Conservation (phyloP, 495 filamentous ascomycete genomes). For the Cryomyces antarcticus region DNA sequence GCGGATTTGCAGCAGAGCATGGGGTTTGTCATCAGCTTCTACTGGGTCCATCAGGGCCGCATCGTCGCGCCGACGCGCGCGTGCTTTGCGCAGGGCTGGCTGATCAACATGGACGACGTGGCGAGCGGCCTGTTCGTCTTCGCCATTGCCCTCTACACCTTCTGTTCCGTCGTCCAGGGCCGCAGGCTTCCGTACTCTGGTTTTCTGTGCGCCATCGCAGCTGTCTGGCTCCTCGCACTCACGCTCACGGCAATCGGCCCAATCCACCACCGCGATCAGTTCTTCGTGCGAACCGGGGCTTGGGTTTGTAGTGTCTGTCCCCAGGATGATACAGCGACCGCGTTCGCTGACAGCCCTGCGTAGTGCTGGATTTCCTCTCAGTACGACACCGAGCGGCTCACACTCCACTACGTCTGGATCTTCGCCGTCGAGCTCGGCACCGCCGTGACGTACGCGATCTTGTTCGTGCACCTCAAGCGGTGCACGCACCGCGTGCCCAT, state of each 20-base stretch:
- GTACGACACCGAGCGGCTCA: conserved; percentile 6
- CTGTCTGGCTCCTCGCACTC: conserved; percentile 39
- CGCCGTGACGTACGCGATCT: conserved; percentile 6
- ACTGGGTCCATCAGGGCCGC: conserved; percentile 33
- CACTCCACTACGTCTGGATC: conserved; percentile 12
- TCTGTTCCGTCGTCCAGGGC: conserved; percentile 38
- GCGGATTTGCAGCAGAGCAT: conserved; percentile 54
- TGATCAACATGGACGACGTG: conserved; percentile 50
- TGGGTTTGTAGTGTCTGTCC: conserved; percentile 26
- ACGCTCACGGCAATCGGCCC: conserved; percentile 35
- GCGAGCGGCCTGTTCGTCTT: conserved; percentile 46
- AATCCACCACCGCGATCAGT: conserved; percentile 30
- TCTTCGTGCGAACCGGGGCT: conserved; percentile 38
- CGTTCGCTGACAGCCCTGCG: conserved; percentile 1
- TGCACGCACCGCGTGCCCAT: conserved; percentile 1
- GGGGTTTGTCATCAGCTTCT: conserved; percentile 44
- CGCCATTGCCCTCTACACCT: conserved; percentile 27
- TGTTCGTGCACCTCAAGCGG: conserved; percentile 3
- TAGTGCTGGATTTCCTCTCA: conserved; percentile 12
- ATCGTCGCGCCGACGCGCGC: conserved; percentile 32
- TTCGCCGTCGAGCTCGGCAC: conserved; percentile 9
- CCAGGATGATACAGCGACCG: not conserved
- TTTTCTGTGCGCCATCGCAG: conserved; percentile 29
- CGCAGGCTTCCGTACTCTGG: conserved; percentile 31
- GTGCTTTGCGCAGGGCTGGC: conserved; percentile 53